A percentile compares a stretch with the other conserved stretches of the same genome.
Evolutionary conservation across 2,329 filamentous ascomycete genomes (phyloP).

Genomic region (Incumbomyces lentus): DNA sequence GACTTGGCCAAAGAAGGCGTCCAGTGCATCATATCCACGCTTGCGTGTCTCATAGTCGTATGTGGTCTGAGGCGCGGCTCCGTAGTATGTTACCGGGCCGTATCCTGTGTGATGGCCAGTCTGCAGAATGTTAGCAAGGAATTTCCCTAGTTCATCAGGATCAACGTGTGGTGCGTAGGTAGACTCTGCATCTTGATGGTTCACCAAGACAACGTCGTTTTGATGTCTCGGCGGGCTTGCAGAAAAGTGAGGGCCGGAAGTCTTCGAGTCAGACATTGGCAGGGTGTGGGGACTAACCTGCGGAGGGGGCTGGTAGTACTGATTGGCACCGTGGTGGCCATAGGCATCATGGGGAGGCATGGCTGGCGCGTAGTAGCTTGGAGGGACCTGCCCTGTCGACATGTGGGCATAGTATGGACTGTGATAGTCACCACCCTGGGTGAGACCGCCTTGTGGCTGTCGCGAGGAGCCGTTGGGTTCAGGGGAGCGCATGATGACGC

Average conservation of each 20-base stretch:
- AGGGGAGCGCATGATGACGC: slow-evolving; percentile 58
- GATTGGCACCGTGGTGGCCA: slow-evolving; percentile 20
- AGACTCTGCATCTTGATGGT: background rate
- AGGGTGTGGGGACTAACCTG: slow-evolving; percentile 8
- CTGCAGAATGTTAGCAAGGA: slow-evolving; percentile 25
- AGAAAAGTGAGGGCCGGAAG: background rate
- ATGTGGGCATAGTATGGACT: slow-evolving; percentile 20
- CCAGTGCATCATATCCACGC: slow-evolving; percentile 75
- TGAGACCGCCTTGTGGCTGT: slow-evolving; percentile 21
- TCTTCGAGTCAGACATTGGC: slow-evolving; percentile 2
- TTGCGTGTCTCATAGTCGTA: slow-evolving; percentile 67
- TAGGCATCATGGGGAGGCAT: slow-evolving; percentile 20
- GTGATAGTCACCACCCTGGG: slow-evolving; percentile 19
- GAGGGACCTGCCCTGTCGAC: slow-evolving; percentile 18
- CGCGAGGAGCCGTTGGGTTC: slow-evolving; percentile 43
- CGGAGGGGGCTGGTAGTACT: slow-evolving; percentile 22
- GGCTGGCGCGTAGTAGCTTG: slow-evolving; percentile 21
- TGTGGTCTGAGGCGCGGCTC: slow-evolving; percentile 55
- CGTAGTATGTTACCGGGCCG: slow-evolving; percentile 67
- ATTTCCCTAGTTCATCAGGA: background rate
- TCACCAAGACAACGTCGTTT: background rate
- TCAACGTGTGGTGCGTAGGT: too few species aligned
- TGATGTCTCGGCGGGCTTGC: background rate
- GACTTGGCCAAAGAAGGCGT: slow-evolving; percentile 86
- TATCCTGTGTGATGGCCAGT: slow-evolving; percentile 49